Evolutionary conservation across 495 filamentous ascomycete species (phyloP).

Genomic region (Eremomyces bilateralis): DNA sequence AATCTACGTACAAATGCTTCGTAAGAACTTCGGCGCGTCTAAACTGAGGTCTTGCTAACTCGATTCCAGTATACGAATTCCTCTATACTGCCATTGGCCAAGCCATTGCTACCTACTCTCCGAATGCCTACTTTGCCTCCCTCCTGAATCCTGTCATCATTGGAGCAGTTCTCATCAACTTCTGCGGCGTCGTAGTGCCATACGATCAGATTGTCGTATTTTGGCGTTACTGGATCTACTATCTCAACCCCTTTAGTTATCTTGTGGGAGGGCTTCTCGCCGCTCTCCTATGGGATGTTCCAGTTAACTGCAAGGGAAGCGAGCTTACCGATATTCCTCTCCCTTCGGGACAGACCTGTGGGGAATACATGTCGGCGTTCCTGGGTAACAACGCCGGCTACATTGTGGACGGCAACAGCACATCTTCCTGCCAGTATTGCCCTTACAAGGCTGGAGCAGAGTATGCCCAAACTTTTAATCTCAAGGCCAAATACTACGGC

Average conservation of each 20-base stretch:
- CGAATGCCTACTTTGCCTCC: constrained; percentile 57
- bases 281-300: constrained; percentile 29
- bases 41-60: no score
- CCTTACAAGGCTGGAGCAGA: constrained; percentile 38
- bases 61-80: constrained; percentile 68
- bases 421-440: constrained; percentile 54
- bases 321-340: constrained; percentile 48
- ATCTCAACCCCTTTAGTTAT: constrained; percentile 25
- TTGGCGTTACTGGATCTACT: constrained; percentile 25
- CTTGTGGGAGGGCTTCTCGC: constrained; percentile 57
- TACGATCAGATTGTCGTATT: constrained; percentile 18
- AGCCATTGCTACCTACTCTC: constrained; percentile 67
- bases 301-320: constrained; percentile 31
- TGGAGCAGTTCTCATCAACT: constrained; percentile 49
- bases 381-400: constrained; percentile 24
- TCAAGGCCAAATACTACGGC: constrained; percentile 16
- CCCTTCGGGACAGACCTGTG: constrained; percentile 40
- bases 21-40: no score
- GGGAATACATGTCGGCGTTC: constrained; percentile 26
- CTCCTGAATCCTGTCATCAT: constrained; percentile 66
- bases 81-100: constrained; percentile 64
- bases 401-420: constrained; percentile 31
- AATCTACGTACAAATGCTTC: no score
- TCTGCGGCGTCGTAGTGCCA: constrained; percentile 45
- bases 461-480: constrained; percentile 40